Evolutionary conservation across 495 filamentous ascomycete genomes (phyloP).

Genomic region (Penicillium turbatum): DNA sequence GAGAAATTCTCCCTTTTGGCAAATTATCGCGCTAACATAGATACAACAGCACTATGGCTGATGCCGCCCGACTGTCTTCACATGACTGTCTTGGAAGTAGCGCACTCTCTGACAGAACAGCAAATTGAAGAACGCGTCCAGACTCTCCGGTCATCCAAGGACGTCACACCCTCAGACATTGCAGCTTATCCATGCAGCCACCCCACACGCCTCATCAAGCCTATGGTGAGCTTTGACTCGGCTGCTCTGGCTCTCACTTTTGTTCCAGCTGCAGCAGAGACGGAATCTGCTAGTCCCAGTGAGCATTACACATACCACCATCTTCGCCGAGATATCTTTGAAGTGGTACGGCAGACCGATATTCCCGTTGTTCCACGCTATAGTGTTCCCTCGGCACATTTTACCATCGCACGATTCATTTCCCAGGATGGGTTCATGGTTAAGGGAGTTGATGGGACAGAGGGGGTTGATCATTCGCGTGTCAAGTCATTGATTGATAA

Average conservation of each 20-base stretch:
- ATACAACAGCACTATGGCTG: slow-evolving; percentile 66
- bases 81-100: slow-evolving; percentile 52
- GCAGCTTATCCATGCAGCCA: slow-evolving; percentile 54
- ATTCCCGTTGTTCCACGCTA: slow-evolving; percentile 66
- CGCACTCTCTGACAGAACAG: slow-evolving; percentile 16
- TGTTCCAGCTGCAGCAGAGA: slow-evolving; percentile 56
- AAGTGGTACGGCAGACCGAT: slow-evolving; percentile 47
- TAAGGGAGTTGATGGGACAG: slow-evolving; percentile 26
- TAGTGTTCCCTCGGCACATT: slow-evolving; percentile 73
- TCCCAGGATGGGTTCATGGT: slow-evolving; percentile 45
- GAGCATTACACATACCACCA: slow-evolving; percentile 81
- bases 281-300: slow-evolving; percentile 13
- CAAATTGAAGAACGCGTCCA: slow-evolving; percentile 18
- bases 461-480: slow-evolving; percentile 37
- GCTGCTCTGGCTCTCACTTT: slow-evolving; percentile 77
- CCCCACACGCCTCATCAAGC: slow-evolving; percentile 67
- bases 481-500: slow-evolving; percentile 55
- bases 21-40: not conserved
- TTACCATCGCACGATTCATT: slow-evolving; percentile 77
- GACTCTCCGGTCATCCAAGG: slow-evolving; percentile 42
- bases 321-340: slow-evolving; percentile 69
- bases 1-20: not conserved
- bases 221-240: slow-evolving; percentile 72
- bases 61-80: slow-evolving; percentile 73
- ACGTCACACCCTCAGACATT: slow-evolving; percentile 41